Percentiles rank a stretch among this genome's conserved stretches.
These are phyloP conservation scores for Setaria viridis DNA, from an alignment of 202 grass and related monocot genomes.

Conservation along the genomic window DNA sequence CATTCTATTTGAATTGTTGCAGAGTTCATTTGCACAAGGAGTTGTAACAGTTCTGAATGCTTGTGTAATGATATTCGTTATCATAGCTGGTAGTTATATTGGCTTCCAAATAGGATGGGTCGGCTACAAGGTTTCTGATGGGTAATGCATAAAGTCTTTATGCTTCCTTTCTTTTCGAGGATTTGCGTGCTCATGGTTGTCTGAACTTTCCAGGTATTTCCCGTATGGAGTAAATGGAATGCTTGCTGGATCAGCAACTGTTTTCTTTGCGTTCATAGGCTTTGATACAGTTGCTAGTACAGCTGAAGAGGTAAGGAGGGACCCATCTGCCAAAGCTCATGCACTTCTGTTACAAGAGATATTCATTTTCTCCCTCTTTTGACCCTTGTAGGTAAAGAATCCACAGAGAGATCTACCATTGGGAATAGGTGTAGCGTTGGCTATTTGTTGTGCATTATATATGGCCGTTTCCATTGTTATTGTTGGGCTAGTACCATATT, in stretches of 20 bases:
- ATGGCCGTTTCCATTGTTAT: conserved; percentile 97
- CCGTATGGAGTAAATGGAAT: conserved; percentile 94
- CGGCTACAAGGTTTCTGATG: conserved; percentile 81
- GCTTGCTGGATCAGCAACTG: conserved; percentile 94
- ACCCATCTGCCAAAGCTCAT: conserved; percentile 20
- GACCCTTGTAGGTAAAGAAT: conserved; percentile 79
- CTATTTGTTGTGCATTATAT: conserved; percentile 87
- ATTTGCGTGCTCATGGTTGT: conserved; percentile 14
- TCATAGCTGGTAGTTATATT: conserved; percentile 91
- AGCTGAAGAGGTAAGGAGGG: conserved; percentile 82
- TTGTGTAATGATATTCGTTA: conserved; percentile 98
- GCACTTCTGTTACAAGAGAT: conserved; percentile 6
- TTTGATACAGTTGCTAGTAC: conserved; percentile 96
- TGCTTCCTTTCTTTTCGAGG: conserved; percentile 1
- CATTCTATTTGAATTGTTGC: conserved; percentile 49
- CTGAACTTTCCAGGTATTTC: conserved; percentile 72
- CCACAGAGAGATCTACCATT: conserved; percentile 92
- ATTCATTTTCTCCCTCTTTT: conserved; percentile 20
- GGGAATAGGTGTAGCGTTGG: conserved; percentile 83
- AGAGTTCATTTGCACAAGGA: conserved; percentile 92
- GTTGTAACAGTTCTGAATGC: conserved; percentile 80
- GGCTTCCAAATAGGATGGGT: conserved; percentile 97
- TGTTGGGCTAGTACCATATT: conserved; percentile 96
- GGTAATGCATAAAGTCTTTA: conserved; percentile 54
- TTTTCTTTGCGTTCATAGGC: conserved; percentile 99